Conservation (phyloP, 2,329 filamentous ascomycete genomes). For the Rhexocercosporidium sp. region DNA sequence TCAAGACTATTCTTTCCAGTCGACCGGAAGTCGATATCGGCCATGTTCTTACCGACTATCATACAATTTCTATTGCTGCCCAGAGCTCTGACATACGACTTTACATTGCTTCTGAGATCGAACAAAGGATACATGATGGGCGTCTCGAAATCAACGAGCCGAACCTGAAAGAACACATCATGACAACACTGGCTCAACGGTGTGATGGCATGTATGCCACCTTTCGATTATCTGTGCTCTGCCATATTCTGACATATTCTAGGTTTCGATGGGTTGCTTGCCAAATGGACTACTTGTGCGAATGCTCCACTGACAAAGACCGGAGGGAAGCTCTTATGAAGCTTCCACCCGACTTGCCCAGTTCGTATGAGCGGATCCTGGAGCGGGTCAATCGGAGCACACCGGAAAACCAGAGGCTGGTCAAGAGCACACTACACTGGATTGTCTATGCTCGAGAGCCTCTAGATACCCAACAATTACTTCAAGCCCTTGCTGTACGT, state of each 20-base stretch:
- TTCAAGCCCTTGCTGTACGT: conserved; percentile 32
- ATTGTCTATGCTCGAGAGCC: conserved; percentile 11
- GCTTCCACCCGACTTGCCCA: conserved; percentile 34
- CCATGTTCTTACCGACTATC: not conserved
- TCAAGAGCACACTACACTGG: conserved; percentile 29
- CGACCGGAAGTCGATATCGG: not conserved
- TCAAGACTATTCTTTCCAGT: no score
- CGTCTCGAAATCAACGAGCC: conserved; percentile 17
- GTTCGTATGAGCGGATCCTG: conserved; percentile 39
- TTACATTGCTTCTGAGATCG: conserved; percentile 20
- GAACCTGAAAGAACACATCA: conserved; percentile 28
- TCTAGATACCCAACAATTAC: conserved; percentile 17
- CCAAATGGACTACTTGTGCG: conserved; percentile 41
- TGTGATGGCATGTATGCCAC: not conserved
- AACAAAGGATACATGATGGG: conserved; percentile 4
- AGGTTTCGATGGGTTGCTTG: conserved; percentile 43
- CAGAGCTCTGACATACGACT: conserved; percentile 25
- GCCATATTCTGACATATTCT: not conserved
- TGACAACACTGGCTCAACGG: conserved; percentile 3
- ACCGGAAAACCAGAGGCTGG: conserved; percentile 25
- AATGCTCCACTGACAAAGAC: conserved; percentile 33
- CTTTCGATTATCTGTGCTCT: no score
- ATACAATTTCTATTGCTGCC: conserved; percentile 24
- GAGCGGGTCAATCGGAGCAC: conserved; percentile 31
- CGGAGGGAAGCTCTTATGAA: conserved; percentile 34